Conservation (phyloP, 257 asterid genomes). For the Solanum etuberosum region DNA sequence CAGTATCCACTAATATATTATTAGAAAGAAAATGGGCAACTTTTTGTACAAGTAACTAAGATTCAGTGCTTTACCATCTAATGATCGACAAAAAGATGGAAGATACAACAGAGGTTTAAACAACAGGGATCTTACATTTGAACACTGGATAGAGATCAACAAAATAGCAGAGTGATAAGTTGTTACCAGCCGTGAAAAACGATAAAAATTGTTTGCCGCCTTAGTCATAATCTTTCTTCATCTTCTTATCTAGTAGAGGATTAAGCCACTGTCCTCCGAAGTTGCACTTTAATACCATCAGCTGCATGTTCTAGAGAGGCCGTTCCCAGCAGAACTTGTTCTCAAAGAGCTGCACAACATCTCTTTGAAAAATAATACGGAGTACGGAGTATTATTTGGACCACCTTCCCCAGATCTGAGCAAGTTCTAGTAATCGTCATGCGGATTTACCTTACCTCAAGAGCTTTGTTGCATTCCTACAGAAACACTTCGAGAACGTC, state of each 20-base stretch:
- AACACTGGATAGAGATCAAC: not conserved
- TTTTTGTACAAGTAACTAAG: not conserved
- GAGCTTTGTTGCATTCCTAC: slow-evolving; percentile 35
- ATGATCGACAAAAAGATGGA: not conserved
- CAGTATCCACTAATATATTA: not conserved
- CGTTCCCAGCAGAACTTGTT: not conserved
- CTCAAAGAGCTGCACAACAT: not conserved
- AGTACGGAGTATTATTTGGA: not conserved
- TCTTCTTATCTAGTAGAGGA: not conserved
- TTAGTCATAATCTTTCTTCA: not conserved
- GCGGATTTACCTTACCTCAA: slow-evolving; percentile 13
- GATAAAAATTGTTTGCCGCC: not conserved
- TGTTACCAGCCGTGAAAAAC: not conserved
- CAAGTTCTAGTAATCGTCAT: not conserved
- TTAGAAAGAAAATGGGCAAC: not conserved
- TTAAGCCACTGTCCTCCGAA: not conserved
- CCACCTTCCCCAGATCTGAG: not conserved
- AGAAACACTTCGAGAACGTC: slow-evolving; percentile 62
- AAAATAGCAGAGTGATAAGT: not conserved
- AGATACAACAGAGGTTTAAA: not conserved
- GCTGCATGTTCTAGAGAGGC: not conserved
- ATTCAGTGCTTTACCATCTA: not conserved
- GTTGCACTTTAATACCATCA: not conserved
- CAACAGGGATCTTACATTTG: not conserved
- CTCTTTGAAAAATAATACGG: not conserved